Base-by-base conservation (phyloP, 768 basidiomycete species). In the Strobilomyces dryophilus region DNA sequence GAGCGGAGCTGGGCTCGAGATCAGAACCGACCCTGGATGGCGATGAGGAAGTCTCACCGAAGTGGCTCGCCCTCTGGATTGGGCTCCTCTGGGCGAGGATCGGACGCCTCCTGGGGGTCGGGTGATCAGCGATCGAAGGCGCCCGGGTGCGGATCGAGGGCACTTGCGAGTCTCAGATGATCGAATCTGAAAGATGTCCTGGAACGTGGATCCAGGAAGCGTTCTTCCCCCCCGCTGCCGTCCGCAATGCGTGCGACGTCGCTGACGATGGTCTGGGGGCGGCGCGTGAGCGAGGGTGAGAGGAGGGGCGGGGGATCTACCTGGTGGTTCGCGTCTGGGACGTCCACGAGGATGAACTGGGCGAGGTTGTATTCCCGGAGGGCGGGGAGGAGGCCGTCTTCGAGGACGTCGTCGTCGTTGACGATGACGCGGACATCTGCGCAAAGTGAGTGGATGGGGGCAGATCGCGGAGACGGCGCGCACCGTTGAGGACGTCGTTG, bases 401-500 rank as follows among this genome's bases (percentile, higher is more conserved):
- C 85, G 42, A 98, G 80, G n/a, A 79, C 74, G 17, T 85, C 84
- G 66, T 98, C 94, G 71, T 95, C 86, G 40, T 81, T 80, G 64
- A 98, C 85, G 67, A 98, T 90, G 67, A 79, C 84, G 62, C 94
- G 89, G 48, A 98, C 83, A 74, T 98, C 95, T 95, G 64, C 56
- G 58, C 56, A 55, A 54, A 39, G 43, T 54, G 0, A 49, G 40
- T 4, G 11, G 4, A 11, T 0, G 40, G 2, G 24, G 24, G 47
- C 18, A 42, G 2, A 41, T 41, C 55, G 24, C 24, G 29, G 36
- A 34, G 11, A 21, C 5, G 14, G 45, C 42, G 49, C 71, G 57
- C 54, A 91, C 92, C 93, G 62, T 91, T 91, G 49, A 98, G 76
- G 17, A 97, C 94, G 73, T 98, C 95, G 70, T 95, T 97, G 59